Conservation (phyloP, 768 basidiomycete species). For the Serendipita sp. region DNA sequence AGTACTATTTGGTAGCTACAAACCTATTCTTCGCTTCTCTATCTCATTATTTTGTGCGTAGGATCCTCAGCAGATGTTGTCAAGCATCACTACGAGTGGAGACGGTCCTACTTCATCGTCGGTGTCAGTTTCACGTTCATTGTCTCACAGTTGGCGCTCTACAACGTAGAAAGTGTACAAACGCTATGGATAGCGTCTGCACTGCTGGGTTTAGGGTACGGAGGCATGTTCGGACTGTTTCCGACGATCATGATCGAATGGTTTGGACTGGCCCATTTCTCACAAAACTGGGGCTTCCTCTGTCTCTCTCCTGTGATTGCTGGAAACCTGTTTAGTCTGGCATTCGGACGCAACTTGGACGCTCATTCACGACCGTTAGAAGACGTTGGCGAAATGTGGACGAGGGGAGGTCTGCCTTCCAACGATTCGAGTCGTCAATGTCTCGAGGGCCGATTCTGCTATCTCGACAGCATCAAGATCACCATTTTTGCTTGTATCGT, state of each 20-base stretch:
- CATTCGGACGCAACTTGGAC: slow-evolving; percentile 71
- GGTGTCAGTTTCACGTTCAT: slow-evolving; percentile 55
- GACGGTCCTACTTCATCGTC: slow-evolving; percentile 54
- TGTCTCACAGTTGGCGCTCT: slow-evolving; percentile 49
- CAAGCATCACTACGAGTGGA: slow-evolving; percentile 39
- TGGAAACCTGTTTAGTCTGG: slow-evolving; percentile 69
- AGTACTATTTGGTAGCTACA: slow-evolving; percentile 62
- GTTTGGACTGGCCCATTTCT: slow-evolving; percentile 81
- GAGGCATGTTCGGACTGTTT: slow-evolving; percentile 53
- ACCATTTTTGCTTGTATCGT: slow-evolving; percentile 12
- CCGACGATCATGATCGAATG: slow-evolving; percentile 74
- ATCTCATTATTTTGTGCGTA: slow-evolving; percentile 15
- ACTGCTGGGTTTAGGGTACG: slow-evolving; percentile 52
- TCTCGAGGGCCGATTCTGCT: slow-evolving; percentile 10
- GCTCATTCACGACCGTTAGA: slow-evolving; percentile 32
- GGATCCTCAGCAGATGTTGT: slow-evolving; percentile 55
- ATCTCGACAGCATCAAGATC: slow-evolving; percentile 13
- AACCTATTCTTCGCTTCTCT: background rate
- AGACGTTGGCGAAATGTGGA: background rate
- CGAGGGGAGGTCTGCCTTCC: background rate
- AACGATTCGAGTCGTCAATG: slow-evolving; percentile 9
- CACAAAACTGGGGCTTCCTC: slow-evolving; percentile 76
- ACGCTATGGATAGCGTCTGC: slow-evolving; percentile 49
- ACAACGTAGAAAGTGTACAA: slow-evolving; percentile 38
- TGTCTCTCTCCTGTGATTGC: slow-evolving; percentile 55